Evolutionary conservation across 2,329 filamentous ascomycete species (phyloP).

Genomic region (Arthrobotrys musiformis): DNA sequence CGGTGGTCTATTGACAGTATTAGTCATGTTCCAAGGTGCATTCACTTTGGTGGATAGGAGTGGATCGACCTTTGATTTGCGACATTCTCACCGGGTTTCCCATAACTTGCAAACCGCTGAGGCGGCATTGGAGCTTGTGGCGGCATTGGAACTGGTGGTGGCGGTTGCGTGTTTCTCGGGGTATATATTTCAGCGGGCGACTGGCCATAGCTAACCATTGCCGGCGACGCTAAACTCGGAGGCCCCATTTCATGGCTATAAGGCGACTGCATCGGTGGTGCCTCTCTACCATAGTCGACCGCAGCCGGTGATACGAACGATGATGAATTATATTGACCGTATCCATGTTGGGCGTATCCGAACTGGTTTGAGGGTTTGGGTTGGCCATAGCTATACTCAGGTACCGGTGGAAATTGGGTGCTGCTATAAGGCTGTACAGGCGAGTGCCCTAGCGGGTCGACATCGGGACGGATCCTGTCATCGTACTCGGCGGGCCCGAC

Average conservation of each 20-base stretch:
- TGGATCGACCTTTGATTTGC: conserved; percentile 26
- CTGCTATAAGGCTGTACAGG: neutral
- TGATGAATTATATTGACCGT: neutral
- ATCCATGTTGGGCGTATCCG: neutral
- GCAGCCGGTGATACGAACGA: neutral
- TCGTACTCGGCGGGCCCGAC: neutral
- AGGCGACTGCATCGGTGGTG: neutral
- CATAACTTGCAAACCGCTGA: conserved; percentile 15
- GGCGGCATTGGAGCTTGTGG: neutral
- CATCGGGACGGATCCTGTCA: neutral
- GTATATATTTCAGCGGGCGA: neutral
- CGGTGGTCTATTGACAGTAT: neutral
- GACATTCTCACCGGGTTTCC: conserved; percentile 2
- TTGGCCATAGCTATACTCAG: neutral
- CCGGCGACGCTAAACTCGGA: neutral
- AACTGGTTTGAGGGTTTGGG: neutral
- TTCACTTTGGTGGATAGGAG: neutral
- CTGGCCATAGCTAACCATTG: conserved; percentile 1
- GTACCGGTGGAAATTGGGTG: neutral
- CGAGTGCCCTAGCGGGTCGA: conserved; percentile 2
- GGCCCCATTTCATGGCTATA: neutral
- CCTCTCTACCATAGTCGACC: conserved; percentile 11
- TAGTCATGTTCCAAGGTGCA: neutral
- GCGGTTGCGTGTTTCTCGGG: conserved; percentile 14
- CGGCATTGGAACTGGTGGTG: neutral